phyloP scores from a whole-genome alignment of 2,329 filamentous ascomycete species.

The Xylariomycetidae sp. region DNA sequence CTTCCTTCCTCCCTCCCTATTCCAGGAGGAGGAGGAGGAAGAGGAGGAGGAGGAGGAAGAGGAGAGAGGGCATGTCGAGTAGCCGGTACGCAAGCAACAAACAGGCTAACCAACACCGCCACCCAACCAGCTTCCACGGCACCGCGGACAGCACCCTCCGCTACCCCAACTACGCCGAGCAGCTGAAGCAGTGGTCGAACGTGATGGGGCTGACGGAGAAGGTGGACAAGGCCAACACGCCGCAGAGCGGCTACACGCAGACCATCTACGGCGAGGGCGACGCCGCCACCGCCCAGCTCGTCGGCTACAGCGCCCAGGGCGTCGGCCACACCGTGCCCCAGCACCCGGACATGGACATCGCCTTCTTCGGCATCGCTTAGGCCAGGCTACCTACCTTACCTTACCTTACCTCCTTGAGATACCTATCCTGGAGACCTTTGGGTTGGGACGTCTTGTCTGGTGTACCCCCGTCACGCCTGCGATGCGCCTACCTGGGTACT shows the following conservation, averaged over 20 bases:
- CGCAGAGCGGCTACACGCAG: constrained; percentile 30
- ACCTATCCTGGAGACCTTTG: no score
- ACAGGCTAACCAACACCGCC: no score
- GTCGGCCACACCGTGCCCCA: constrained; percentile 30
- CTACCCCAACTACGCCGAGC: constrained; percentile 33
- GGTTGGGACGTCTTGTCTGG: no score
- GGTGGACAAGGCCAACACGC: constrained; percentile 22
- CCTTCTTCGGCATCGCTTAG: constrained; percentile 28
- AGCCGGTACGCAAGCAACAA: no score
- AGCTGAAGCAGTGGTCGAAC: constrained; percentile 40
- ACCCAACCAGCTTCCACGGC: constrained; percentile 47
- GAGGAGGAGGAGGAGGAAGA: no score
- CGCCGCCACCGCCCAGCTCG: constrained; percentile 21
- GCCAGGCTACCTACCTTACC: no score
- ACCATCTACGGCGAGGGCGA: constrained; percentile 30
- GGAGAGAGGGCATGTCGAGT: no score
- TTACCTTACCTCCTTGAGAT: no score
- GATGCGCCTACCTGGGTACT: no score
- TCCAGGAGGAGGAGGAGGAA: no score
- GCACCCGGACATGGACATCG: constrained; percentile 28
- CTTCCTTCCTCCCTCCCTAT: no score
- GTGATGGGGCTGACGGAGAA: constrained; percentile 32
- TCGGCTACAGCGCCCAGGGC: constrained; percentile 28
- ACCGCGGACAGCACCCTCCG: constrained; percentile 32
- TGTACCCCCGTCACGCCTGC: no score